Conservation (phyloP, 2,329 filamentous ascomycete genomes). For the Aspergillus fumigatiaffinis region DNA sequence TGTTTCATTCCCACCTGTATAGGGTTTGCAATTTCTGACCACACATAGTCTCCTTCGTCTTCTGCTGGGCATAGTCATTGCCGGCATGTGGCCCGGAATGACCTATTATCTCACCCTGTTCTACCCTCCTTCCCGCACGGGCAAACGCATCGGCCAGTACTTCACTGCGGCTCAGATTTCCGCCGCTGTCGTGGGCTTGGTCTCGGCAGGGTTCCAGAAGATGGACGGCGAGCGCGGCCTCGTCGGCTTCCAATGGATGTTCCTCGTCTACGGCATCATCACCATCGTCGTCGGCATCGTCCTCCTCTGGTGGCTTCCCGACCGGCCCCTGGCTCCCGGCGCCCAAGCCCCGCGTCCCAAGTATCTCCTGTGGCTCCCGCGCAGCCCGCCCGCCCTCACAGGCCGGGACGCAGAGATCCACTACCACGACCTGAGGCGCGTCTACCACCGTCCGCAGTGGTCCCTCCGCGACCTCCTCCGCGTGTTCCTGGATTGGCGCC, state of each 20-base stretch:
- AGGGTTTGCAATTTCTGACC: background rate
- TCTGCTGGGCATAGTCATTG: conserved; percentile 79
- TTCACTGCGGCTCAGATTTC: conserved; percentile 87
- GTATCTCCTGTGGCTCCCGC: conserved; percentile 61
- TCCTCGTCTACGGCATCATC: conserved; percentile 77
- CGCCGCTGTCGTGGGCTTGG: conserved; percentile 81
- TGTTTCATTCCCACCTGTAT: conserved; percentile 19
- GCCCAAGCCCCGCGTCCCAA: conserved; percentile 14
- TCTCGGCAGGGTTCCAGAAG: conserved; percentile 85
- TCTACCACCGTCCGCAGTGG: conserved; percentile 75
- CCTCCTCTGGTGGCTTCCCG: conserved; percentile 87
- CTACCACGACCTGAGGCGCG: conserved; percentile 75
- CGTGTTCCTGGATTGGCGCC: conserved; percentile 78
- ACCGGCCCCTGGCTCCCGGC: conserved; percentile 70
- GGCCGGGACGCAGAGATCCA: conserved; percentile 77
- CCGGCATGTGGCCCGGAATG: conserved; percentile 95
- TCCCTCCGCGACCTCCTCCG: conserved; percentile 63
- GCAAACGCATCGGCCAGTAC: conserved; percentile 84
- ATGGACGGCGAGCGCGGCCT: conserved; percentile 77
- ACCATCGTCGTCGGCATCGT: conserved; percentile 67
- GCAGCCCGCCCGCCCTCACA: conserved; percentile 64
- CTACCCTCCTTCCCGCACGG: conserved; percentile 81
- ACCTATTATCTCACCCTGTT: conserved; percentile 87
- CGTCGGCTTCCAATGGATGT: conserved; percentile 70
- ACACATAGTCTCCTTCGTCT: conserved; percentile 64